Evolutionary conservation across 2,329 filamentous ascomycete genomes (phyloP).

Genomic region (Aaosphaeria pasadenensis): DNA sequence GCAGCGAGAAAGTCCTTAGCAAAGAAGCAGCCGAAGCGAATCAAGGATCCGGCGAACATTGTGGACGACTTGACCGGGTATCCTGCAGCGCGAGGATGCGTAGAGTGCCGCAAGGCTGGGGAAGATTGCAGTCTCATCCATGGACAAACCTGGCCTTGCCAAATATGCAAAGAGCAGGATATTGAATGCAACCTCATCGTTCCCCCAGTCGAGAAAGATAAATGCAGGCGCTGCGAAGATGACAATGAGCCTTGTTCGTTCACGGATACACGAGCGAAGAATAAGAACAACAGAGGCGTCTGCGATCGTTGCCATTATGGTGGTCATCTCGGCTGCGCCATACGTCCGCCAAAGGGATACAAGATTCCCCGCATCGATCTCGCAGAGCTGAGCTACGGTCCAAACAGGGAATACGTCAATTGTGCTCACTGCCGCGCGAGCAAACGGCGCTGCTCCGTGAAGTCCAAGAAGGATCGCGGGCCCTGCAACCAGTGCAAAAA

Average conservation of each 20-base stretch:
- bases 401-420: conserved; percentile 10
- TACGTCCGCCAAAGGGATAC: conserved; percentile 14
- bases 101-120: conserved; percentile 22
- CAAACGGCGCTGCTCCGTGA: conserved; percentile 31
- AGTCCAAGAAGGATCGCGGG: conserved; percentile 20
- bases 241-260: conserved; percentile 18
- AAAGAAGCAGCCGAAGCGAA: too few relatives aligned
- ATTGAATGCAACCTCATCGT: conserved; percentile 34
- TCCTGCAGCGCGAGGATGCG: conserved; percentile 34
- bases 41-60: conserved; percentile 15
- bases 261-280: conserved; percentile 4
- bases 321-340: conserved; percentile 10
- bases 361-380: conserved; percentile 15
- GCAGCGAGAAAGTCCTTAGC: too few relatives aligned
- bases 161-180: conserved; percentile 11
- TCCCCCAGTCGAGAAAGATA: conserved; percentile 23
- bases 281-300: background rate
- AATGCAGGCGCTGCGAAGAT: conserved; percentile 28
- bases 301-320: conserved; percentile 18
- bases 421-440: conserved; percentile 28
- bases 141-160: conserved; percentile 26
- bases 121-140: conserved; percentile 23
- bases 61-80: conserved; percentile 30
- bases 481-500: conserved; percentile 33
- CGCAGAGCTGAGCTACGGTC: conserved; percentile 15